Percentiles rank a stretch among this genome's conserved stretches.
Conservation (phyloP, 2,329 filamentous ascomycete genomes). For the Trichophyton mentagrophytes region DNA sequence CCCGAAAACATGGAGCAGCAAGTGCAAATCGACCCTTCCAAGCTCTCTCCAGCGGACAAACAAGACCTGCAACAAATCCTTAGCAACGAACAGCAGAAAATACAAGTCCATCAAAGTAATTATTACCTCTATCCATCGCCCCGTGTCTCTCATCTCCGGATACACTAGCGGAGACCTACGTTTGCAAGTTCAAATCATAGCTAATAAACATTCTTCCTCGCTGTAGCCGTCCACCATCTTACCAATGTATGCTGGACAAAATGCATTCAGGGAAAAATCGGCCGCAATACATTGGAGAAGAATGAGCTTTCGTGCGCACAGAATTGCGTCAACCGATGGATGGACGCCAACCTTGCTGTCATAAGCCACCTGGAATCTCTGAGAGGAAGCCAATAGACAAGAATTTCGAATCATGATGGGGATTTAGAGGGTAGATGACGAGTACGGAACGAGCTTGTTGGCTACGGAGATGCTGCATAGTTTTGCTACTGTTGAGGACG, state of each 20-base stretch:
- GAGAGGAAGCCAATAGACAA: constrained; percentile 23
- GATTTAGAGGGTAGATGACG: neutral
- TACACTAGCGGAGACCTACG: neutral
- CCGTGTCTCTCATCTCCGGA: neutral
- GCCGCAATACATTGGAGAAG: constrained; percentile 58
- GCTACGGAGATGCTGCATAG: neutral
- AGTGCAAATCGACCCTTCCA: constrained; percentile 49
- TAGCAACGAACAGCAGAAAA: constrained; percentile 71
- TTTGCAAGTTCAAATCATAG: neutral
- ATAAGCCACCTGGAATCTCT: constrained; percentile 67
- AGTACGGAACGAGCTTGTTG: neutral
- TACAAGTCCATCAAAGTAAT: constrained; percentile 42
- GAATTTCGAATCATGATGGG: neutral
- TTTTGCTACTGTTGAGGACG: neutral
- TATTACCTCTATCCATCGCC: neutral
- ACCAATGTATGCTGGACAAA: constrained; percentile 87
- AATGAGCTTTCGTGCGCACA: constrained; percentile 70
- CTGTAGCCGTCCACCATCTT: constrained; percentile 50
- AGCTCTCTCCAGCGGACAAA: constrained; percentile 71
- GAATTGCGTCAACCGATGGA: constrained; percentile 88
- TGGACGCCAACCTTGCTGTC: constrained; percentile 79
- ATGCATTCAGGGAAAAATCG: constrained; percentile 67
- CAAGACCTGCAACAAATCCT: constrained; percentile 78
- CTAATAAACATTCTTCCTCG: constrained; percentile 1
- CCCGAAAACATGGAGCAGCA: constrained; percentile 24